These are phyloP conservation scores for Hygrocybe punicea DNA, from an alignment of 768 basidiomycete genomes.

Conservation along the genomic window DNA sequence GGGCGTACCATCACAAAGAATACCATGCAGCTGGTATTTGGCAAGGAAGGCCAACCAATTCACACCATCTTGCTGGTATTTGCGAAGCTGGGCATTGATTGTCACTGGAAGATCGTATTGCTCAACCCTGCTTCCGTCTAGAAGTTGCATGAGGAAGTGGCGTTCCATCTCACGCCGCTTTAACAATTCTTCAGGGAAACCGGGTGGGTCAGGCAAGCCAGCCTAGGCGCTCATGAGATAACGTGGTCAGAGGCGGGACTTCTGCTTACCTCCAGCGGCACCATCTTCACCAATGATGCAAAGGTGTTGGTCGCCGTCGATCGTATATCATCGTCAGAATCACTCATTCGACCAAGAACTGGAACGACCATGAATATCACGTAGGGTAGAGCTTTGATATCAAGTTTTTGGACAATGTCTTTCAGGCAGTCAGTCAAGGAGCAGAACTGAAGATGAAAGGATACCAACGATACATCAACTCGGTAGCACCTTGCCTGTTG, in stretches of 20 bases:
- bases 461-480: slow-evolving; percentile 86
- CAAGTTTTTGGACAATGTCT: slow-evolving; percentile 91
- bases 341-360: slow-evolving; percentile 95
- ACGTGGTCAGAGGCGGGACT: not conserved
- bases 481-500: slow-evolving; percentile 86
- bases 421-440: slow-evolving; percentile 13
- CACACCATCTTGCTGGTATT: slow-evolving; percentile 97
- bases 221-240: slow-evolving; percentile 48
- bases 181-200: slow-evolving; percentile 84
- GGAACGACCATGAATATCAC: slow-evolving; percentile 97
- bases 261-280: slow-evolving; percentile 80
- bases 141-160: slow-evolving; percentile 86
- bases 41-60: slow-evolving; percentile 98
- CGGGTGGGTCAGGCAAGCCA: slow-evolving; percentile 93
- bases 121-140: slow-evolving; percentile 94
- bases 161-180: slow-evolving; percentile 84
- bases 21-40: slow-evolving; percentile 96
- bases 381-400: slow-evolving; percentile 93
- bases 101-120: slow-evolving; percentile 80
- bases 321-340: slow-evolving; percentile 85
- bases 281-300: slow-evolving; percentile 96
- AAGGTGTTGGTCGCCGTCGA: slow-evolving; percentile 96
- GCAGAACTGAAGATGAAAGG: not conserved
- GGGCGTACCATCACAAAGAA: slow-evolving; percentile 88
- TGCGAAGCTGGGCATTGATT: slow-evolving; percentile 91